Base-by-base conservation (phyloP, 2,329 filamentous ascomycete genomes). In the Fusarium illudens region DNA sequence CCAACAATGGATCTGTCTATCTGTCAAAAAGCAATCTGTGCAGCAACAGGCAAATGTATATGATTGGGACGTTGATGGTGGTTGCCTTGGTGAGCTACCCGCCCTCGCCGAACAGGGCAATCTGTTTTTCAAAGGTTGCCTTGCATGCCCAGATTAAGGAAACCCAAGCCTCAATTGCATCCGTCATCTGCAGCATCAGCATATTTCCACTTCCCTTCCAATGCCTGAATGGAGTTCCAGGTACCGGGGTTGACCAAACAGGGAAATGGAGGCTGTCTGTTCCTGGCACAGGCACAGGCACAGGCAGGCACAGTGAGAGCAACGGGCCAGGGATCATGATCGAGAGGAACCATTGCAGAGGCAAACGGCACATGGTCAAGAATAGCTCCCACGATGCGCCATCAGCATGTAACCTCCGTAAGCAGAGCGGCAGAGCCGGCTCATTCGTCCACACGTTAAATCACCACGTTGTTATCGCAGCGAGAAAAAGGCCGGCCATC, bases 141-240 rank as follows among this genome's bases (percentile, higher is more conserved):
- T 42, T 67, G 67, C 44, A 52, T 44, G 57, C 53, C 56, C 50
- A 71, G 65, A 72, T 71, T 52, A 57, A 58, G 60, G 60, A 63
- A 54, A 36, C 33, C 64, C 59, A 62, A 73, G 71, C 71, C 67
- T 71, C 68, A 61, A 73, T 60, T 56, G 64, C 68, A 63, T 62
- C 71, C 68, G 71, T 71, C 70, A 70, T 67, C 66, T 54, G 39
- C 54, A 54, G 59, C 65, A 68, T 71, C 65, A 70, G 54, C 63
- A 51, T 53, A 58, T 60, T 69, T 62, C 58, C 51, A 49, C 50
- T 39, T 52, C 65, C 61, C 48, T 36, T 60, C 36, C 50, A 25
- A 53, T 20, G 63, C 27, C 49, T 55, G 33, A 60, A 66, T 36
- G 39, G 57, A 57, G 66, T 39, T 48, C 57, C 54, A 39, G 39